These are phyloP conservation scores for Lasiodiplodia hormozganensis DNA, from an alignment of 2,329 filamentous ascomycete genomes.

Conservation along the genomic window DNA sequence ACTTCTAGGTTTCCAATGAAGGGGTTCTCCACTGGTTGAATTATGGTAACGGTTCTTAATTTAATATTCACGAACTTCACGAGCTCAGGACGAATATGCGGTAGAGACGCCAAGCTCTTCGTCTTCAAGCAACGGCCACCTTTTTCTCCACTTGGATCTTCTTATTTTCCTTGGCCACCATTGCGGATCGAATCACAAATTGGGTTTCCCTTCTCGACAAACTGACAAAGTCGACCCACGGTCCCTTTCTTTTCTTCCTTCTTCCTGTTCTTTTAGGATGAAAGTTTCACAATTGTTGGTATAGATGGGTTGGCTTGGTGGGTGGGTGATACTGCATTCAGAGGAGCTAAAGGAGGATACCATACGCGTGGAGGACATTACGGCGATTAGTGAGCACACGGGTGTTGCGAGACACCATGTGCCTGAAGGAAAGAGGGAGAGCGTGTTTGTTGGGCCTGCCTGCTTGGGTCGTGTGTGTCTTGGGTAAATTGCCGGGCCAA, in stretches of 20 bases:
- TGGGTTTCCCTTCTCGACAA: neutral
- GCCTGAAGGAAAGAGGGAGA: neutral
- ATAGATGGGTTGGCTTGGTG: neutral
- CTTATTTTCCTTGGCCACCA: neutral
- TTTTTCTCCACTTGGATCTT: slow-evolving; percentile 3
- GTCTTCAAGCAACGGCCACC: neutral
- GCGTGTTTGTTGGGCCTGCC: neutral
- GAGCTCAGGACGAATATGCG: slow-evolving; percentile 11
- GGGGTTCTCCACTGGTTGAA: neutral
- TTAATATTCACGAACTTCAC: slow-evolving; percentile 6
- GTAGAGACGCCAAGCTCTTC: neutral
- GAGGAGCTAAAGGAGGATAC: neutral
- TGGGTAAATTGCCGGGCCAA: neutral
- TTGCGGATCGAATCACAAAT: slow-evolving; percentile 7
- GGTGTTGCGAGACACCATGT: neutral
- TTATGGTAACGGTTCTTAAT: neutral
- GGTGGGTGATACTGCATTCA: neutral
- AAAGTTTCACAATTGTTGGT: neutral
- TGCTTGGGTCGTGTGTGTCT: neutral
- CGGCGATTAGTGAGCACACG: neutral
- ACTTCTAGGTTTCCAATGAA: slow-evolving; percentile 34
- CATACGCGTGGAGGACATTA: neutral
- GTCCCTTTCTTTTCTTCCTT: neutral
- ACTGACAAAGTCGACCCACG: neutral
- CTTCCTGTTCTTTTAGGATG: neutral